Base-by-base conservation (phyloP, 208 protist genomes). In the Entamoeba invadens region DNA sequence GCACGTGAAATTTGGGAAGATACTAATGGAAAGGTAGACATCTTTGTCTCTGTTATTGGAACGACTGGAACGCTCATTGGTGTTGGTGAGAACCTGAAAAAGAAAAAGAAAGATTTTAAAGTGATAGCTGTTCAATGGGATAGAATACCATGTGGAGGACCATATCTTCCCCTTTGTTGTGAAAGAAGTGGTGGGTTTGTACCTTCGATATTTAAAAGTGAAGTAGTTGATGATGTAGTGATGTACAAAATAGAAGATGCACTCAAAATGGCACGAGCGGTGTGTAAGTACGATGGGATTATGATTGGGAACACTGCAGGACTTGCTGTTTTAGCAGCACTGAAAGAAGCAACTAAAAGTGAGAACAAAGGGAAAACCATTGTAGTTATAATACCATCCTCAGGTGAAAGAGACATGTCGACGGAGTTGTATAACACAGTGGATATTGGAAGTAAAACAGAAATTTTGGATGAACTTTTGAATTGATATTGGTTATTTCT, bases 21-120 rank as follows among this genome's bases (percentile, higher is more conserved):
- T 92, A 45, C 68, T 16, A 31, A 50, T 44, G 93, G 44, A 77
- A 31, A 93, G 42, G 45, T 93, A 42, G 91, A 93, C 3, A 44
- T 44, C 2, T 8, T 94, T 42, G 94, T 94, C 47, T 18, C 35
- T 21, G 94, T 46, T n/a, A 45, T 91, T 25, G 94, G 94, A 44
- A 94, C 94, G 12, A 45, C 45, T 21, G 94, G 94, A 6, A 93
- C 94, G 25, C 35, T 94, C 42, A 92, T 47, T 72, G 94, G 94
- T 25, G 21, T 93, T 91, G 47, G 10, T 44, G 12, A 8, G 3
- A 35, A 46, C 18, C 50, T 94, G 5, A 92, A 93, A 44, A 25
- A 46, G 25, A 91, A 94, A 4, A 44, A 57, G 35, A 4, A 21
- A 21, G 3, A 45, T 42, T 72, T 94, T 50, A 14, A 93, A n/a